Conservation (phyloP, 352 stramenopile genomes). For the Globisporangium uncinulatum region DNA sequence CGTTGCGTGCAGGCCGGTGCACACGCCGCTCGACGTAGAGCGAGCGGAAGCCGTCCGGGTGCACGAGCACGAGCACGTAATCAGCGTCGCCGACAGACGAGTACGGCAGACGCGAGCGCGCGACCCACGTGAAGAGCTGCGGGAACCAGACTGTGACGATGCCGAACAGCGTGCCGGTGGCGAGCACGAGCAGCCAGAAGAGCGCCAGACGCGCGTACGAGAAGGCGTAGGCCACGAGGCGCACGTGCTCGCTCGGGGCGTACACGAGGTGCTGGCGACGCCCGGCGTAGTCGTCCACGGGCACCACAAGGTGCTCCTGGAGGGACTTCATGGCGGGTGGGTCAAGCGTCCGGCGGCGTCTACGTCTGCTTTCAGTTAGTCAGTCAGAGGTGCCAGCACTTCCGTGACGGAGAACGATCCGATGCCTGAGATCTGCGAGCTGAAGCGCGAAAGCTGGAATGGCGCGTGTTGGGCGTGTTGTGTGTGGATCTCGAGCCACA, state of each 20-base stretch:
- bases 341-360: too few species aligned
- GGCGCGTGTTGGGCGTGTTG: too few species aligned
- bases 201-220: slow-evolving; percentile 25
- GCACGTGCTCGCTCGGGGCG: slow-evolving; percentile 30
- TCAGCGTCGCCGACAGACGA: slow-evolving; percentile 27
- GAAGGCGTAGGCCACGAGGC: slow-evolving; percentile 32
- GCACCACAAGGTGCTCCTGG: slow-evolving; percentile 39
- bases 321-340: slow-evolving; percentile 25
- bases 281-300: slow-evolving; percentile 30
- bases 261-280: slow-evolving; percentile 36
- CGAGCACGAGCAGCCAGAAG: slow-evolving; percentile 27
- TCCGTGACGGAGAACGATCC: neutral
- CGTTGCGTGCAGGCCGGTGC: slow-evolving; percentile 4
- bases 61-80: slow-evolving; percentile 40
- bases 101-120: slow-evolving; percentile 25
- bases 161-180: slow-evolving; percentile 32
- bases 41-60: slow-evolving; percentile 15
- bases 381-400: neutral
- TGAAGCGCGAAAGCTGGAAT: too few species aligned
- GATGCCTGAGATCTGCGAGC: too few species aligned
- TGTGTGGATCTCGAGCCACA: too few species aligned
- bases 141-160: slow-evolving; percentile 48
- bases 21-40: slow-evolving; percentile 14
- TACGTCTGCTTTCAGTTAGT: too few species aligned
- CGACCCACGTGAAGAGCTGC: slow-evolving; percentile 48